phyloP scores from a whole-genome alignment of 2,329 filamentous ascomycete species.

The Orbilia ellipsospora region DNA sequence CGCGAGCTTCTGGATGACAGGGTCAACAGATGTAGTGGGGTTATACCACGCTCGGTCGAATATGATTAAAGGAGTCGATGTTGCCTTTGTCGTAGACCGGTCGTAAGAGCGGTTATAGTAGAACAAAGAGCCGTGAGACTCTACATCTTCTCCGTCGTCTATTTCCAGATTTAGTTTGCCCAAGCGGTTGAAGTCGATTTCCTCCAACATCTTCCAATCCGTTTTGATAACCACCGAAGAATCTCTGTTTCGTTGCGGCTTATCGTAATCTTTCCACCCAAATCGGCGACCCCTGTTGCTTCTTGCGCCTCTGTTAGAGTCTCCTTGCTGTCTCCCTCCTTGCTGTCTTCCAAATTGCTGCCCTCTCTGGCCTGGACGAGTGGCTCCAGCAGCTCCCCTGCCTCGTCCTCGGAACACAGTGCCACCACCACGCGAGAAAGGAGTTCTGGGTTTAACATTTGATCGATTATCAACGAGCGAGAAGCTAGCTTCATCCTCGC shows the following conservation, averaged over 20 bases:
- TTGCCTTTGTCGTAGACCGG: slow-evolving; percentile 84
- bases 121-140: slow-evolving; percentile 96
- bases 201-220: slow-evolving; percentile 94
- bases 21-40: slow-evolving; percentile 94
- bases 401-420: slow-evolving; percentile 86
- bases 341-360: slow-evolving; percentile 76
- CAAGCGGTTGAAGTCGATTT: slow-evolving; percentile 97
- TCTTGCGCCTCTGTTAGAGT: slow-evolving; percentile 76
- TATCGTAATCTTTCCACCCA: slow-evolving; percentile 99
- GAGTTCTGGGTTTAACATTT: slow-evolving; percentile 77
- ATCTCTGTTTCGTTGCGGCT: slow-evolving; percentile 95
- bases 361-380: slow-evolving; percentile 72
- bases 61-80: slow-evolving; percentile 85
- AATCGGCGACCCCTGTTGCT: slow-evolving; percentile 83
- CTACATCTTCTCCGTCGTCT: slow-evolving; percentile 93
- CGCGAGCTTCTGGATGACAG: slow-evolving; percentile 94
- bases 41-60: slow-evolving; percentile 97
- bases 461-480: slow-evolving; percentile 97
- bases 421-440: slow-evolving; percentile 84
- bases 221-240: slow-evolving; percentile 95
- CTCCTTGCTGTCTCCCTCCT: slow-evolving; percentile 75
- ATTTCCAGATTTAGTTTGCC: slow-evolving; percentile 95
- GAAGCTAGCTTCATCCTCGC: slow-evolving; percentile 97
- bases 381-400: slow-evolving; percentile 79
- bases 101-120: slow-evolving; percentile 97